Conservation (phyloP, 108 stramenopile genomes). For the Mediolabrus comicus region DNA sequence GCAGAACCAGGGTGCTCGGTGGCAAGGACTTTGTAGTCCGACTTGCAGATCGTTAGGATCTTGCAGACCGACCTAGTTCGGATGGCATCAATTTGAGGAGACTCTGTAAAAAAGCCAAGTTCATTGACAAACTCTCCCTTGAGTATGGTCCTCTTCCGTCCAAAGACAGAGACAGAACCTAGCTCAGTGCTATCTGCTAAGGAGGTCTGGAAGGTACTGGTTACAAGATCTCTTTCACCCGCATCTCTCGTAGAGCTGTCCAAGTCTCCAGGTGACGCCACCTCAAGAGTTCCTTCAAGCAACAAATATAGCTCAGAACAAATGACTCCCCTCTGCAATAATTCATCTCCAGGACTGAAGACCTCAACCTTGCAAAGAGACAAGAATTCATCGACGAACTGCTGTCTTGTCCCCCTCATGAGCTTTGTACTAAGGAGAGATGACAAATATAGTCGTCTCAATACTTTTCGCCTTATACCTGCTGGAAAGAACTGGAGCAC, state of each 20-base stretch:
- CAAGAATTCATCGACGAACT: constrained; percentile 57
- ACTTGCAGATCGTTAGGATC: constrained; percentile 38
- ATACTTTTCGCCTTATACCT: constrained; percentile 37
- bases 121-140: constrained; percentile 57
- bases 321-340: constrained; percentile 39
- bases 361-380: constrained; percentile 50
- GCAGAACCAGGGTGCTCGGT: constrained; percentile 49
- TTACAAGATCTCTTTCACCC: not conserved
- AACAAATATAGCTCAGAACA: constrained; percentile 53
- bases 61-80: constrained; percentile 50
- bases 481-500: constrained; percentile 55
- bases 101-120: constrained; percentile 57
- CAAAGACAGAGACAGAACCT: not conserved
- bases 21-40: constrained; percentile 41
- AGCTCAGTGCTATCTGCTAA: not conserved
- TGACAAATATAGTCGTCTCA: constrained; percentile 46
- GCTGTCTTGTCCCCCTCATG: constrained; percentile 43
- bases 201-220: not conserved
- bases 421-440: constrained; percentile 40
- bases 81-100: constrained; percentile 45
- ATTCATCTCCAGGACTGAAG: constrained; percentile 53
- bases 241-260: not conserved
- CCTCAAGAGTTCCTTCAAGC: constrained; percentile 44
- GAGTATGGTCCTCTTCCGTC: not conserved
- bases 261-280: not conserved